A percentile compares a stretch with the other conserved stretches of the same genome.
Conservation (phyloP, 2,329 filamentous ascomycete genomes). For the Pseudodiploospora longispora region DNA sequence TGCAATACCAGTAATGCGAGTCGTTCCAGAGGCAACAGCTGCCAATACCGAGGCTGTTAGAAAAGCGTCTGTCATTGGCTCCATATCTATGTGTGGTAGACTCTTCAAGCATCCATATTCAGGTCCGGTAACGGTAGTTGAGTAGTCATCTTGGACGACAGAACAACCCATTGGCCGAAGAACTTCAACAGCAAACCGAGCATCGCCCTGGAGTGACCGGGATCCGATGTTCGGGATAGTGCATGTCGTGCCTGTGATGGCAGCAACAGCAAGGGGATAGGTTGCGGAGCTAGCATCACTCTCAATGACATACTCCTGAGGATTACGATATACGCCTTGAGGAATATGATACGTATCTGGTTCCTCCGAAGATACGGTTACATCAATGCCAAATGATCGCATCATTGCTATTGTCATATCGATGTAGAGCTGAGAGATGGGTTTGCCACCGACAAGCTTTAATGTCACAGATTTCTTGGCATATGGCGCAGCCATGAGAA, state of each 20-base stretch:
- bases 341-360: conserved; percentile 92
- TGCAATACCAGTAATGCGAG: conserved; percentile 85
- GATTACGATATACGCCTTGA: conserved; percentile 73
- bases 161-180: conserved; percentile 87
- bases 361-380: conserved; percentile 67
- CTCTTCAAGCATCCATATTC: conserved; percentile 62
- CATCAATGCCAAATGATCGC: conserved; percentile 78
- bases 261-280: conserved; percentile 87
- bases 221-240: conserved; percentile 95
- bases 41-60: conserved; percentile 89
- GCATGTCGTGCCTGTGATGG: conserved; percentile 91
- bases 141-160: conserved; percentile 74
- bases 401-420: conserved; percentile 99
- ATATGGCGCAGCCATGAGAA: conserved; percentile 94
- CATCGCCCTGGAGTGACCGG: conserved; percentile 86
- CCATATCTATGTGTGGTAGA: conserved; percentile 86
- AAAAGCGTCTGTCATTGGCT: conserved; percentile 98
- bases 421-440: conserved; percentile 94
- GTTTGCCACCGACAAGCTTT: conserved; percentile 87
- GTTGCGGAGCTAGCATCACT: conserved; percentile 97
- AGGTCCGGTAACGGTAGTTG: conserved; percentile 92
- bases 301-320: conserved; percentile 80
- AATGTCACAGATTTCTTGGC: conserved; percentile 90
- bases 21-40: conserved; percentile 76
- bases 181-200: conserved; percentile 85